Base-by-base conservation (phyloP, 2,329 filamentous ascomycete species). In the Microcyclosporella mali region DNA sequence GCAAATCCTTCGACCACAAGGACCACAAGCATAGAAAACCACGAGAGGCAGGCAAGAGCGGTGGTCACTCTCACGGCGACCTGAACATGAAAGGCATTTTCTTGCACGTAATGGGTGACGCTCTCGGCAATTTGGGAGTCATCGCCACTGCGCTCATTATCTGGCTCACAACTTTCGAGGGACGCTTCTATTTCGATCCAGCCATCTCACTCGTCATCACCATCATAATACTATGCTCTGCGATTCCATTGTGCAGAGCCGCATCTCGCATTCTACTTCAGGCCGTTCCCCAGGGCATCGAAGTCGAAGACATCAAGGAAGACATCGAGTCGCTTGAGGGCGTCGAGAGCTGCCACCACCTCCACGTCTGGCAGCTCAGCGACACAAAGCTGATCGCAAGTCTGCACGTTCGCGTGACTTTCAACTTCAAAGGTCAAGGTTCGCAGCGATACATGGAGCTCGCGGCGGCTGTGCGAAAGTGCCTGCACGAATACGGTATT, bases 311-410 rank as follows among this genome's bases (percentile, higher is more conserved):
- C 46, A 90, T 98, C 65, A 85, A 88, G 53, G 83, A 90, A 53
- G 92, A 98, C 62, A 95, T 98, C 41, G 79, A 89, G 60, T 70
- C 78, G 12, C 79, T 98, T 4, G 84, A 85, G 0, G 89, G 89
- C 32, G 85, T 98, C 36, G 73, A 92, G 48, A 88, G 85, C 62
- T 95, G 88, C 60, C 92, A 98, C 67, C 90, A 98, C 64, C 76
- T 98, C 16, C 92, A 98, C 63, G 88, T 98, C 49, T 98, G 92
- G 92, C 90, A 97, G 66, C 77, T 98, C 27, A 94, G 85, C 12
- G 90, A 97, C 62, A 92, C 88, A 40, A 95, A 95, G 70, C 74
- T 95, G 27, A 84, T 98, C 29, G 90, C 92, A 10, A 92, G 85
- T 9, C 79, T 98, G 66, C 92, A 98, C 62, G 83, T 98, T 33